Conservation (phyloP, 164 flowering plant species). For the Dillenia turbinata region DNA sequence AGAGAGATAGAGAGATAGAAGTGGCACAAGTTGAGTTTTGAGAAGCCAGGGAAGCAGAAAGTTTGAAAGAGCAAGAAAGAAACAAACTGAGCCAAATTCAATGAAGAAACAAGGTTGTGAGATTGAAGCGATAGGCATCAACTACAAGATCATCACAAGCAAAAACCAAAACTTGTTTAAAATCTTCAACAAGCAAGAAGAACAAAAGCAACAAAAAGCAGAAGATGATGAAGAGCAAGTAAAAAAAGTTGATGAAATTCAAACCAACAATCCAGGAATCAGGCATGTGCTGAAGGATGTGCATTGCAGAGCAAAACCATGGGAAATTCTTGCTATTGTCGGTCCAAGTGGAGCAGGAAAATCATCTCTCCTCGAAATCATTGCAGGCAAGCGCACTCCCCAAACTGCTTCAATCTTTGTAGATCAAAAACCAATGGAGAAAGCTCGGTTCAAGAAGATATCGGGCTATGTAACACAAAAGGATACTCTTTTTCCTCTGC, state of each 20-base stretch:
- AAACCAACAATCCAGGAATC: slow-evolving; percentile 1
- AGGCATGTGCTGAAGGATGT: slow-evolving; percentile 57
- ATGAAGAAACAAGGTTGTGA: slow-evolving; percentile 86
- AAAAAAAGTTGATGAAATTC: slow-evolving; percentile 1
- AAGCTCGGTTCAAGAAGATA: slow-evolving; percentile 54
- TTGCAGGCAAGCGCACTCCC: slow-evolving; percentile 60
- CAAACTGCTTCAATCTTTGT: slow-evolving; percentile 46
- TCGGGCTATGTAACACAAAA: slow-evolving; percentile 88
- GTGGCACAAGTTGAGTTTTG: neutral
- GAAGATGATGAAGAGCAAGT: slow-evolving; percentile 6
- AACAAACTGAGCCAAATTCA: slow-evolving; percentile 10
- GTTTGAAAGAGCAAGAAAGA: neutral
- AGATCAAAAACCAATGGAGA: slow-evolving; percentile 46
- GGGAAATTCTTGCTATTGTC: slow-evolving; percentile 86
- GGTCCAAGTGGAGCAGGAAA: slow-evolving; percentile 98
- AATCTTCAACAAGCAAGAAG: slow-evolving; percentile 22
- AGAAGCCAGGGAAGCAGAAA: too few species aligned
- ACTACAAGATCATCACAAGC: slow-evolving; percentile 44
- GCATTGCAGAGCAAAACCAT: slow-evolving; percentile 64
- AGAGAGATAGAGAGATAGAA: neutral
- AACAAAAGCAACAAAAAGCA: neutral
- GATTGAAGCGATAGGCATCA: slow-evolving; percentile 81
- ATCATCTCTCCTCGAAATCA: slow-evolving; percentile 69
- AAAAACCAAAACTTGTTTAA: slow-evolving; percentile 30
- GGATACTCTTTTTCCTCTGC: slow-evolving; percentile 82